Percentiles rank a stretch among this genome's conserved stretches.
Evolutionary conservation across 805 yeast genomes (phyloP).

Genomic region (Limtongozyma cylindracea): DNA sequence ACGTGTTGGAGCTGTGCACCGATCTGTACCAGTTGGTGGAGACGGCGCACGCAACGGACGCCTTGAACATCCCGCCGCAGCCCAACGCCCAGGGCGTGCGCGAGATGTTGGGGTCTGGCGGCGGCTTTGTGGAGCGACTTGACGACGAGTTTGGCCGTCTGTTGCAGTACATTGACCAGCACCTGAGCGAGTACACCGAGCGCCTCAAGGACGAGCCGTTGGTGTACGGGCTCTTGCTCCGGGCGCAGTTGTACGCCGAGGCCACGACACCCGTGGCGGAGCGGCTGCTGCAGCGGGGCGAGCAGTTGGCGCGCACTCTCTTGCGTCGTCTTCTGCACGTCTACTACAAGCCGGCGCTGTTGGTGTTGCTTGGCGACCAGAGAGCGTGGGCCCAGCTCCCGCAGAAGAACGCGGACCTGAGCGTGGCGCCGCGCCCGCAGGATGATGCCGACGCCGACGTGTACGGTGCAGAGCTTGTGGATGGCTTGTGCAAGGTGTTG

Average conservation of each 20-base stretch:
- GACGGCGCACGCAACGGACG: constrained; percentile 43
- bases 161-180: constrained; percentile 78
- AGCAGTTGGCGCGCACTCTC: constrained; percentile 47
- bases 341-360: constrained; percentile 69
- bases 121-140: constrained; percentile 73
- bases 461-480: constrained; percentile 30
- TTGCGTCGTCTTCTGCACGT: constrained; percentile 76
- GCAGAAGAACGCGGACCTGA: no score
- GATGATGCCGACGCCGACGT: no score
- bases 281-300: no score
- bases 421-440: constrained; percentile 7
- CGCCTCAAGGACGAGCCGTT: constrained; percentile 71
- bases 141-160: constrained; percentile 87
- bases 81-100: constrained; percentile 35
- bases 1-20: constrained; percentile 40
- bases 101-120: constrained; percentile 61
- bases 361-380: constrained; percentile 43
- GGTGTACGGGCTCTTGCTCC: constrained; percentile 51
- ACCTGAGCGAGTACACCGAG: constrained; percentile 78
- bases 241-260: constrained; percentile 76
- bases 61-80: constrained; percentile 42
- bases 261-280: constrained; percentile 21
- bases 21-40: constrained; percentile 47
- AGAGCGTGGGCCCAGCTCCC: constrained; percentile 36
- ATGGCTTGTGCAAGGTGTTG: constrained; percentile 36